Base-by-base conservation (phyloP, 202 grass and related monocot genomes). In the Elaeis oleifera region DNA sequence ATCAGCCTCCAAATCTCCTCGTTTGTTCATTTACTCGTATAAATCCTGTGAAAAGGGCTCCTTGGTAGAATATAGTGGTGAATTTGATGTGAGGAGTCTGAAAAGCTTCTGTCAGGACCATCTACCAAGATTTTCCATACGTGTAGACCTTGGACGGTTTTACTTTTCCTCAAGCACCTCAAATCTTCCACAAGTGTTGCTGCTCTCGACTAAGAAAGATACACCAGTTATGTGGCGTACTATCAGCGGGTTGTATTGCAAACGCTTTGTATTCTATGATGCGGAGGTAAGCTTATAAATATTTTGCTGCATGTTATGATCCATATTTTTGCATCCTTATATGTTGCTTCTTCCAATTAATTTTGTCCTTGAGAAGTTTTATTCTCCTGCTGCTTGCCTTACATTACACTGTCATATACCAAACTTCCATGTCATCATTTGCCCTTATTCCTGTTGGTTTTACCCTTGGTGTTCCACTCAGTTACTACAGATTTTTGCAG, bases 101-200 rank as follows among this genome's bases (percentile, higher is more conserved):
- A 97, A 92, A 70, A 76, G 20, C 50, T 97, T 97, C 71, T 86
- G 79, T 72, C 88, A 92, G 54, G 88, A 92, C 54, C 84, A 97
- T 56, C 73, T 97, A 68, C 92, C 92, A 64, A 81, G 82, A 72
- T 92, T 89, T 82, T 97, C 92, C 54, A 97, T 63, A 75, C 67
- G 84, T 51, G 77, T 92, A 75, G 81, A 89, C 56, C 70, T 84
- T 36, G 56, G 19, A 58, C 79, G 74, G 63, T 84, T 89, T 70
- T 81, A 59, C 53, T 91, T 89, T 67, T 80, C 84, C 44, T 72
- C 29, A 23, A 79, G 76, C 54, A 50, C 63, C 50, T 66, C 71
- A 36, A 86, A 78, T 57, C 82, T 84, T 72, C 92, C 92, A 81
- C 79, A 86, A 72, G 71, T 97, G 23, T 69, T 97, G 55, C 53